Evolutionary conservation across 768 basidiomycete genomes (phyloP), one percentile per base, ranked within the genome.

Genomic region (Boletus rubescentipes): DNA sequence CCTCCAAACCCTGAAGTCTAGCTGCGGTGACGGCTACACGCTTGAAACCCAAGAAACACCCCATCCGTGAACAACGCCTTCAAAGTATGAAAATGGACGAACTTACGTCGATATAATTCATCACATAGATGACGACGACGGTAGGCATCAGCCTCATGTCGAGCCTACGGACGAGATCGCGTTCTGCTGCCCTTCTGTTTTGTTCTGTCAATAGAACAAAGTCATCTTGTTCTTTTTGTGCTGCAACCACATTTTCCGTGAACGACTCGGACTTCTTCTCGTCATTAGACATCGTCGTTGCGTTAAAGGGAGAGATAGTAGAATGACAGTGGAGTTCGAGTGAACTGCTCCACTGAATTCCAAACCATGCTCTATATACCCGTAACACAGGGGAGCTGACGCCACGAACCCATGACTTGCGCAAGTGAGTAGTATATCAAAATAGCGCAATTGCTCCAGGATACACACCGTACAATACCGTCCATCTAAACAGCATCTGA

Each of bases 21-120:
- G 77, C 75, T 9, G 75, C 54, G 2, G 71, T 71, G 16, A 77
- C 53, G 4, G 72, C 73, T 0, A 67, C 68, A 21, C 75, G 72
- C 75, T 76, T 37, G 5, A 32, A 20, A 43, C 31, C 49, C 26
- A 26, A 6, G 30, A 21, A 23, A 37, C n/a, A 4, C 39, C 3
- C 43, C 12, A 46, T 18, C 29, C 5, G 10, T 56, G 31, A 54
- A 20, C 2, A 15, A 35, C 14, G 15, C 14, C 18, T 8, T 20
- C 37, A 36, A 34, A 20, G 12, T 1, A n/a, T 18, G 15, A 29
- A 16, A 30, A 26, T 26, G 18, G 30, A 3, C 16, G 10, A 9
- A 57, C 63, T 36, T 39, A 60, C 65, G 44, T 63, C 63, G 11
- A 71, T 66, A 50, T 63, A 65, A 37, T 67, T 71, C 59, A 68